Evolutionary conservation across 139 green algal genomes (phyloP).

Genomic region (Micractinium conductrix): DNA sequence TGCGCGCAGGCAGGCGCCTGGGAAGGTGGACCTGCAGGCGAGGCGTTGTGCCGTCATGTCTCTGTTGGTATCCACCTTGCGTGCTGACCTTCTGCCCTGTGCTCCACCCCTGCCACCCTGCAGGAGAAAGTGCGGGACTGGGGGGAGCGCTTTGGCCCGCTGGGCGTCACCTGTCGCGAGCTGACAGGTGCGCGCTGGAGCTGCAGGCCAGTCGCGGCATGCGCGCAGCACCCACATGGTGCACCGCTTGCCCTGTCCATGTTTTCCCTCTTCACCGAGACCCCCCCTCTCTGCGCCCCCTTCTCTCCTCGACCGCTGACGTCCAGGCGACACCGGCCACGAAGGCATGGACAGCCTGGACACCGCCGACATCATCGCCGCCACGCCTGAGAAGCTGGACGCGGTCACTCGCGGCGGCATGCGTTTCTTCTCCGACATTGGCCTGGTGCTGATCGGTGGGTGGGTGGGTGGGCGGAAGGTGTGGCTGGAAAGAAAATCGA

Average conservation of each 20-base stretch:
- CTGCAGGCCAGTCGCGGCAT: background rate
- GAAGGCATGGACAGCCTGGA: slow-evolving; percentile 56
- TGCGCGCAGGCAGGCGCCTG: no score
- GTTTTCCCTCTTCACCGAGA: background rate
- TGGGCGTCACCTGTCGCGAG: slow-evolving; percentile 67
- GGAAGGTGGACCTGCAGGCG: no score
- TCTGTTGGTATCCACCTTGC: no score
- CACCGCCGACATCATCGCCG: slow-evolving; percentile 81
- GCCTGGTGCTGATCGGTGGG: slow-evolving; percentile 79
- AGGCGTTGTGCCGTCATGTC: no score
- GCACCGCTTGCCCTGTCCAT: background rate
- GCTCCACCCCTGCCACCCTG: background rate
- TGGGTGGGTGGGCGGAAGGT: background rate
- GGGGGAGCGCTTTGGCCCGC: slow-evolving; percentile 60
- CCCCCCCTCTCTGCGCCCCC: background rate
- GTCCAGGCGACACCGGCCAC: slow-evolving; percentile 54
- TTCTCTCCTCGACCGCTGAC: background rate
- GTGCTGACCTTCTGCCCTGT: background rate
- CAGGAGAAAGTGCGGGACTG: slow-evolving; percentile 87
- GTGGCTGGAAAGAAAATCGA: background rate
- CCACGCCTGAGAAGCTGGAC: slow-evolving; percentile 91
- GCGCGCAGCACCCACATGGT: background rate
- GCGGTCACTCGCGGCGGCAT: slow-evolving; percentile 69
- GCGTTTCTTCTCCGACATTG: slow-evolving; percentile 63
- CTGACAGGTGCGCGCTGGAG: slow-evolving; percentile 68